Base-by-base conservation (phyloP, 331 rosid genomes). In the Acacia concinna region DNA sequence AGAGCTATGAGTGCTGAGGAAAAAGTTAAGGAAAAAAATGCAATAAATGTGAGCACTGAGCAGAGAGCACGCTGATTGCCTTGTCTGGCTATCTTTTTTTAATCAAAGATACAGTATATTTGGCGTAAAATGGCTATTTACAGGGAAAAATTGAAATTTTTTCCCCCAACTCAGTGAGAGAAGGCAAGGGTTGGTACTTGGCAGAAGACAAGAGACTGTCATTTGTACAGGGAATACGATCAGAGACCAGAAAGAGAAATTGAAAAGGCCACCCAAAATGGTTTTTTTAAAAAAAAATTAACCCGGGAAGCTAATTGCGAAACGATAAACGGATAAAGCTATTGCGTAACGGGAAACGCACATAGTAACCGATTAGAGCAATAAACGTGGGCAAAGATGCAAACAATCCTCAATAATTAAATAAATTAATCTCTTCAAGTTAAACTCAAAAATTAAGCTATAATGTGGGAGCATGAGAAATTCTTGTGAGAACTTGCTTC, bases 171-270 rank as follows among this genome's bases (percentile, higher is more conserved):
- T 18, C 51, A 15, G 28, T 57, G 83, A 62, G 77, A 68, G 64
- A 30, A 30, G 37, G 14, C 49, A 14, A 68, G 37, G 38, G 56
- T 0, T 69, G 28, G 71, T 57, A 46, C 44, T 40, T n/a, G n/a
- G 7, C 4, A 70, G 75, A 71, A 14, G 74, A 76, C 68, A 68
- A 74, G 74, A 71, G 35, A 21, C 30, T 21, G 73, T 73, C 83
- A 49, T 69, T 71, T 75, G 84, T 71, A 75, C 91, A 79, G 54
- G 77, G 89, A 88, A 81, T 84, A 86, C 52, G 78, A 84, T 85
- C 88, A 81, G 80, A 40, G 5, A n/a, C 37, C 18, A 37, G 4
- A 54, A 21, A 2, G 0, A n/a, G 62, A 54, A 21, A 21, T 1
- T 8, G 1, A 54, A 40, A 82, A 66, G 73, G 78, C 83, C 89